Conservation (phyloP, 176 grass and related monocot species). For the Melocanna baccifera region DNA sequence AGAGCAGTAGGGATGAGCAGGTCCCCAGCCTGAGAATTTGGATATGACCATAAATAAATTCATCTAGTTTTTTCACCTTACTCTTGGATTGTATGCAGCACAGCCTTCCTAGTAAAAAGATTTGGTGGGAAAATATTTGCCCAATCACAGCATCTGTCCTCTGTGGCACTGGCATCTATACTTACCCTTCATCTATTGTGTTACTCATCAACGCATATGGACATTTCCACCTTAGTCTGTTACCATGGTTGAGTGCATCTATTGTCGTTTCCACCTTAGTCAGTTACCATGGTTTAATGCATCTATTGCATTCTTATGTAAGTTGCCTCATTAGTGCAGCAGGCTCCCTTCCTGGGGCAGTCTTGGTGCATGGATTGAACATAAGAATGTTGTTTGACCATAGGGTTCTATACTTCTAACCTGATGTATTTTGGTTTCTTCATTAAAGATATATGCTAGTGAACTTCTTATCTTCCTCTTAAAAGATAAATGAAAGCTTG, state of each 20-base stretch:
- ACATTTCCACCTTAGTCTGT: not conserved
- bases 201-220: not conserved
- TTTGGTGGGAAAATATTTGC: not conserved
- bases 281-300: not conserved
- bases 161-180: not conserved
- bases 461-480: not conserved
- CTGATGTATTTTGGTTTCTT: not conserved
- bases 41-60: not conserved
- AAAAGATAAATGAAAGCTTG: slow-evolving; percentile 7
- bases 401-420: not conserved
- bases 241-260: not conserved
- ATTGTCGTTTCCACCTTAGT: not conserved
- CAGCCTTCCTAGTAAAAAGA: not conserved
- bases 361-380: not conserved
- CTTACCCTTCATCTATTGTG: not conserved
- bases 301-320: slow-evolving; percentile 5
- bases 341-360: not conserved
- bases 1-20: not conserved
- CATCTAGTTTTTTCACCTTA: not conserved
- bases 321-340: not conserved
- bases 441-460: not conserved
- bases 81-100: not conserved
- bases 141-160: not conserved
- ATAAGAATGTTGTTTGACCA: slow-evolving; percentile 20
- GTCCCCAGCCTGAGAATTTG: not conserved